Base-by-base conservation (phyloP, 1,284 basidiomycete species). In the Cutaneotrichosporon arboriforme region DNA sequence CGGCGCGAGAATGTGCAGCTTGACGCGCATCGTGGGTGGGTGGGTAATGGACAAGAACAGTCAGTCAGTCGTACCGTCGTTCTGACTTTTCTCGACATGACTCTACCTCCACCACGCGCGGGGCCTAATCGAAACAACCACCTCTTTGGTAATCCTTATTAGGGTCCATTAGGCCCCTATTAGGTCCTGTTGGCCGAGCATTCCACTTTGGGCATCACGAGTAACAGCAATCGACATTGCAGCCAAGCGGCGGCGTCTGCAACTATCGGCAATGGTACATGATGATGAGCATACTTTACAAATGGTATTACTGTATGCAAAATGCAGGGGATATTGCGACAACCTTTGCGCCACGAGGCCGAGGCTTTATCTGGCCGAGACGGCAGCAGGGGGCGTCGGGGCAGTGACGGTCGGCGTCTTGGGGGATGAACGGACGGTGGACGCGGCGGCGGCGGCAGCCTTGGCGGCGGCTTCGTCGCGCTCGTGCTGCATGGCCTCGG, bases 1-100 rank as follows among this genome's bases (percentile, higher is more conserved):
- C 12, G 70, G 70, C 1, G 66, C 52, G 3, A 61, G 44, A 9
- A 69, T 62, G 18, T 63, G 55, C 14, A 73, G 23, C 39, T 62
- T 66, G 45, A 74, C 51, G 39, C 71, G 58, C 67, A 68, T 72
- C 26, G 41, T 34, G 37, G 12, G 20, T 21, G 8, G 36, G 12
- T 23, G 23, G 43, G 20, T 13, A n/a, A n/a, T n/a, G n/a, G n/a
- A n/a, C n/a, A n/a, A n/a, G n/a, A n/a, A n/a, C n/a, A n/a, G n/a
- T n/a, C n/a, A n/a, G n/a, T n/a, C n/a, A n/a, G n/a, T n/a, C n/a
- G n/a, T n/a, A n/a, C n/a, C n/a, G n/a, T n/a, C n/a, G n/a, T n/a
- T n/a, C n/a, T n/a, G n/a, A n/a, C n/a, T n/a, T n/a, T n/a, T n/a
- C n/a, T n/a, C n/a, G n/a, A n/a, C n/a, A n/a, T n/a, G n/a, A n/a